A percentile compares a stretch with the other conserved stretches of the same genome.
These are phyloP conservation scores for Papiliotrema terrestris DNA, from an alignment of 1,284 basidiomycete species.

Conservation along the genomic window DNA sequence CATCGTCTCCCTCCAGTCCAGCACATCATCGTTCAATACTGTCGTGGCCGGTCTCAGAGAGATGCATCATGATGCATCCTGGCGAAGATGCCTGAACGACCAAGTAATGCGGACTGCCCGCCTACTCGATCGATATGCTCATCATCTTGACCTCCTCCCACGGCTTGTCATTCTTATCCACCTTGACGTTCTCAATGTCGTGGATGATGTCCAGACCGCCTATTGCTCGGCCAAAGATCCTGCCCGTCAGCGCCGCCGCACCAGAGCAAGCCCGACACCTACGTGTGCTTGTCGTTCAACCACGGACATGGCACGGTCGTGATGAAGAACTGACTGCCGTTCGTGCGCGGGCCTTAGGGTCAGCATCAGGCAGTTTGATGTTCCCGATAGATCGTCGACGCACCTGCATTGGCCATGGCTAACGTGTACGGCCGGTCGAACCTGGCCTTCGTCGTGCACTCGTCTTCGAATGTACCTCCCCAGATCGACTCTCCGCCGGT, in stretches of 20 bases:
- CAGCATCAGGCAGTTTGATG: neutral
- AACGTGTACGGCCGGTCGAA: slow-evolving; percentile 97
- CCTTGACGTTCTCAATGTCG: slow-evolving; percentile 62
- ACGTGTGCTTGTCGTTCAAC: slow-evolving; percentile 63
- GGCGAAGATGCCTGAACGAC: too few species aligned
- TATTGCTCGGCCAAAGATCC: slow-evolving; percentile 56
- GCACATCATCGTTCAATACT: too few species aligned
- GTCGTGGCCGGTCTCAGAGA: too few species aligned
- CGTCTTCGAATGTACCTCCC: slow-evolving; percentile 93
- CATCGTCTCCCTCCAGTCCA: neutral
- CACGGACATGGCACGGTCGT: slow-evolving; percentile 94
- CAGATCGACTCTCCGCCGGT: slow-evolving; percentile 96
- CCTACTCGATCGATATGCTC: slow-evolving; percentile 5
- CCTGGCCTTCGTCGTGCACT: slow-evolving; percentile 81
- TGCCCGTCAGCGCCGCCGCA: slow-evolving; percentile 15
- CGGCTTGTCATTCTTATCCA: slow-evolving; percentile 74
- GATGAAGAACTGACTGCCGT: slow-evolving; percentile 92
- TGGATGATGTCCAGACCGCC: slow-evolving; percentile 56
- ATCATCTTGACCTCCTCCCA: slow-evolving; percentile 83
- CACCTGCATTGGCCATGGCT: slow-evolving; percentile 85
- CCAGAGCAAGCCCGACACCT: slow-evolving; percentile 16
- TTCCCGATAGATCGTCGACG: slow-evolving; percentile 1
- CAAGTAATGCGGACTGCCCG: too few species aligned
- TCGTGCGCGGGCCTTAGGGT: slow-evolving; percentile 74
- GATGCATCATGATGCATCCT: too few species aligned